phyloP scores from a whole-genome alignment of 2,329 filamentous ascomycete genomes.

The Lasiodiplodia hormozganensis region DNA sequence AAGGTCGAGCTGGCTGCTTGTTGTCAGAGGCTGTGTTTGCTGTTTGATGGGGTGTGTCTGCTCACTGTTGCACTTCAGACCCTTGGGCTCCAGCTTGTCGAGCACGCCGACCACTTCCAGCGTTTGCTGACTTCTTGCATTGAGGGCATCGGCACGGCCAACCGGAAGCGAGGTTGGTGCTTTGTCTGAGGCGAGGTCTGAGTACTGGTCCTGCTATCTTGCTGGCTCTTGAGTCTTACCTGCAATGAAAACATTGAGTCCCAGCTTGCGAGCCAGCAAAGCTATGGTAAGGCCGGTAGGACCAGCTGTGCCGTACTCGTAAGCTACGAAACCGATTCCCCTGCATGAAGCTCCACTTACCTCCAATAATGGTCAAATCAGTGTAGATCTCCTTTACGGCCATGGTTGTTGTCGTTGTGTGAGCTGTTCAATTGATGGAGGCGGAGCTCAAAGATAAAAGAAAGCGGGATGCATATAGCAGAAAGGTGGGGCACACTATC shows the following conservation, averaged over 20 bases:
- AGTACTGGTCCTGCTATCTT: neutral
- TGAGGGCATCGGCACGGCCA: conserved; percentile 58
- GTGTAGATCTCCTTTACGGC: conserved; percentile 22
- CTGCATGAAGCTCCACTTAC: conserved; percentile 13
- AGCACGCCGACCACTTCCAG: conserved; percentile 55
- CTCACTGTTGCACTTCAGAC: conserved; percentile 60
- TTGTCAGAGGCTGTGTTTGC: neutral
- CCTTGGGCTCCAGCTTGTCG: conserved; percentile 50
- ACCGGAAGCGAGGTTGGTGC: conserved; percentile 45
- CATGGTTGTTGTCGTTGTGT: conserved; percentile 1
- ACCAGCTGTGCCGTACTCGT: conserved; percentile 43
- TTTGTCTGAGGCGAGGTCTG: conserved; percentile 11
- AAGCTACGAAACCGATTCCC: neutral
- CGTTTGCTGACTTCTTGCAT: conserved; percentile 58
- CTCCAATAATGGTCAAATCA: conserved; percentile 33
- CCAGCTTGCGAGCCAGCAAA: conserved; percentile 52
- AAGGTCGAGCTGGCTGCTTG: conserved; percentile 56
- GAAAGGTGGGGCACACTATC: neutral
- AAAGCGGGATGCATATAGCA: neutral
- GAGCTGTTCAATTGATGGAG: neutral
- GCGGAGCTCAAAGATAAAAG: neutral
- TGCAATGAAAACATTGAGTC: conserved; percentile 51
- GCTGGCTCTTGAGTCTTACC: neutral
- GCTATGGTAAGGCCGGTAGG: conserved; percentile 57
- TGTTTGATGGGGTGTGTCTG: neutral